A percentile compares a stretch with the other conserved stretches of the same genome.
phyloP scores from a whole-genome alignment of 306 rosid genomes.

The Rosa lucieae region DNA sequence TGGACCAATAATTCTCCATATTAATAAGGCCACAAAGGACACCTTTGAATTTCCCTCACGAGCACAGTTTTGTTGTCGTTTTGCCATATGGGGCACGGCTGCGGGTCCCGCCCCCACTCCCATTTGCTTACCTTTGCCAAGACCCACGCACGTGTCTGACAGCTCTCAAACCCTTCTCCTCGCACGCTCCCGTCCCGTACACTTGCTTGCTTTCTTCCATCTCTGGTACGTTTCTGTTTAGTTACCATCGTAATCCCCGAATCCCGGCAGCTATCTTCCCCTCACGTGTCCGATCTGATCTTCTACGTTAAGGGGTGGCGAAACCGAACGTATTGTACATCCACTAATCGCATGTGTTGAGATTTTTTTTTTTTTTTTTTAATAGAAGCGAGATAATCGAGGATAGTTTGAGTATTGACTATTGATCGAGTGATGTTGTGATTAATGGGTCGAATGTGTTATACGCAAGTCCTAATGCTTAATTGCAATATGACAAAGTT shows the following conservation, averaged over 20 bases:
- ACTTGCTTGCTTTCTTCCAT: not conserved
- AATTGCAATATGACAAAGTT: too few relatives aligned
- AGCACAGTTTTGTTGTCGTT: conserved; percentile 45
- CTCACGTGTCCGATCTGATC: conserved; percentile 28
- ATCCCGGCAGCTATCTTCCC: conserved; percentile 35
- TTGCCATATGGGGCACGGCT: conserved; percentile 14
- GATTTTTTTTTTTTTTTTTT: too few relatives aligned
- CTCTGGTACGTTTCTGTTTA: not conserved
- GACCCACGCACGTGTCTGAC: conserved; percentile 77
- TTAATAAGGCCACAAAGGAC: not conserved
- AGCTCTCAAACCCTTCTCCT: conserved; percentile 31
- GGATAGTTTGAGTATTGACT: too few relatives aligned
- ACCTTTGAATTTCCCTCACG: conserved; percentile 23
- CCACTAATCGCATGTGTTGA: too few relatives aligned
- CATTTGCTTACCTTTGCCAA: conserved; percentile 17
- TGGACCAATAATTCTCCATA: not conserved
- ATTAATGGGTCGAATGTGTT: not conserved
- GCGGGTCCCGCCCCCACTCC: conserved; percentile 28
- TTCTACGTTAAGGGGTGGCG: not conserved
- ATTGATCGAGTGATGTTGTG: not conserved
- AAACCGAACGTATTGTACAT: too few relatives aligned
- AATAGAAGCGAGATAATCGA: too few relatives aligned
- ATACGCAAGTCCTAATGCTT: not conserved
- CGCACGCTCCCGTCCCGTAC: conserved; percentile 22
- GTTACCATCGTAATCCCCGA: conserved; percentile 59